These are phyloP conservation scores for Epichloe typhina DNA, from an alignment of 2,329 filamentous ascomycete genomes.

Conservation along the genomic window DNA sequence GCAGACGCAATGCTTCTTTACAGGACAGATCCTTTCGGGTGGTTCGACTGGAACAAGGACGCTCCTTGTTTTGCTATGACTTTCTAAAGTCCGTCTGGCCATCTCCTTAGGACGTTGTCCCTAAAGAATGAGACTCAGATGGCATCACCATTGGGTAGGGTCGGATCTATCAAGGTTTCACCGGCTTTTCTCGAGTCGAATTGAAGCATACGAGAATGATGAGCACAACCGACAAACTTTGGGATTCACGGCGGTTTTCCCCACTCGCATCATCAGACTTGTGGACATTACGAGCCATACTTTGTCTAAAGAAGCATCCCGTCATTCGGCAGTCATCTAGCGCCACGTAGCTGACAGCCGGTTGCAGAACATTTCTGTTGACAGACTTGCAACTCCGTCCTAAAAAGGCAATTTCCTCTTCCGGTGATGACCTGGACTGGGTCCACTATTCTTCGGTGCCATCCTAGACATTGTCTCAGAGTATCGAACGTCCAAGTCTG, in stretches of 20 bases:
- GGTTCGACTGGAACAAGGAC: background rate
- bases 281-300: background rate
- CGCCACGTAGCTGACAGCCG: background rate
- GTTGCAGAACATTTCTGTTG: background rate
- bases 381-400: background rate
- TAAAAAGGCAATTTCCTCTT: background rate
- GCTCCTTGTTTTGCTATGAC: background rate
- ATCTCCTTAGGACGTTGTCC: background rate
- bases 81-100: background rate
- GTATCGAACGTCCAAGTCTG: background rate
- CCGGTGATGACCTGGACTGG: background rate
- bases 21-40: background rate
- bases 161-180: background rate
- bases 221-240: background rate
- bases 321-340: background rate
- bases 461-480: background rate
- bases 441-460: background rate
- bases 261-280: background rate
- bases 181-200: background rate
- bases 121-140: no score
- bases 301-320: background rate
- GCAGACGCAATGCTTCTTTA: background rate
- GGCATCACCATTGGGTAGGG: background rate
- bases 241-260: background rate
- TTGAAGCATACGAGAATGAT: background rate